Base-by-base conservation (phyloP, 2,329 filamentous ascomycete species). In the Colletotrichum endophyticum region DNA sequence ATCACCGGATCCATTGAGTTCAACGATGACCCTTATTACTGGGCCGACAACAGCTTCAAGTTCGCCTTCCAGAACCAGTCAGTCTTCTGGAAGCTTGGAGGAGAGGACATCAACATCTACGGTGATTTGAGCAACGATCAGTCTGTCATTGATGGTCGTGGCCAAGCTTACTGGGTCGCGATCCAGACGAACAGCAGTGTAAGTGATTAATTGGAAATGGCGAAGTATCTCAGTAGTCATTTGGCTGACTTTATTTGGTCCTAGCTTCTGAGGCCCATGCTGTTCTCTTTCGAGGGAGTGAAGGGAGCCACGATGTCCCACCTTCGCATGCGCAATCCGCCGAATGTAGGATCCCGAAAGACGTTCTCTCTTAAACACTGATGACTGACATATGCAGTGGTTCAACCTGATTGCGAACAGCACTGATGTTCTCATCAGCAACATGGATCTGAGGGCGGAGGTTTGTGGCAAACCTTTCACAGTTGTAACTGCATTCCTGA, bases 41-140 rank as follows among this genome's bases (percentile, higher is more conserved):
- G 93, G 93, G 88, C 92, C 78, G 88, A 87, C 8, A 88, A 94
- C 80, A 87, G 89, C 59, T 94, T 94, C 87, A 89, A 89, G 70
- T 91, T 92, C 22, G 86, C 85, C 8, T 95, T 91, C 84, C 93
- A 95, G 79, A 94, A 94, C 75, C 89, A 90, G 91, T 83, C 91
- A 0, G 79, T 79, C 4, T 82, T 83, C 67, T 84, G 83, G 83
- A 80, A 80, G 59, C 78, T 82, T 56, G 83, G 83, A 2, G 83
- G 83, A 16, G 72, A 81, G 34, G 82, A 84, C 28, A 78, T 95
- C 19, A 92, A 94, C 73, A 88, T 95, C 62, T 95, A 93, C 76
- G 93, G 93, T 1, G 91, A 90, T 19, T 49, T 76, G 32, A 64
- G 70, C 25, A 76, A 73, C 16, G 63, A 69, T 27, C 39, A 64